Percentiles rank a stretch among this genome's conserved stretches.
phyloP scores from a whole-genome alignment of 208 protist genomes.

The Wallacemonas rigidus region DNA sequence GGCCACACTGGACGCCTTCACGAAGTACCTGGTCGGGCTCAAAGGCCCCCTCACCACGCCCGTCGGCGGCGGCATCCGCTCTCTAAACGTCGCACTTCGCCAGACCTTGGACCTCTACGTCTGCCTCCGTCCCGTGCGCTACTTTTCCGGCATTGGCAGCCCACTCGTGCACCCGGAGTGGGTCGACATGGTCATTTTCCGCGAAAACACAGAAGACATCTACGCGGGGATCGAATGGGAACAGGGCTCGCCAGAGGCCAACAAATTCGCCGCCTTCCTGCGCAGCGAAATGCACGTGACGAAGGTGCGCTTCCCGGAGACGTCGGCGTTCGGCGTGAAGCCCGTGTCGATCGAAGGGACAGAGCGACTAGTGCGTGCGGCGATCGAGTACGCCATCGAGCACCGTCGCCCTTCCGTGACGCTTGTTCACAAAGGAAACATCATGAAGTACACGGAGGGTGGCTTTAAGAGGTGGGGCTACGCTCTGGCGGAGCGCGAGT shows the following conservation, averaged over 20 bases:
- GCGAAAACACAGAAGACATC: slow-evolving; percentile 66
- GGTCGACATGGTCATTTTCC: slow-evolving; percentile 63
- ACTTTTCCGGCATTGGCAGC: slow-evolving; percentile 44
- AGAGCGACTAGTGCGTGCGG: slow-evolving; percentile 51
- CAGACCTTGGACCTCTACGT: slow-evolving; percentile 52
- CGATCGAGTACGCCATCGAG: slow-evolving; percentile 44
- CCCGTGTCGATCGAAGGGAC: slow-evolving; percentile 47
- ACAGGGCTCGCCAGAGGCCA: slow-evolving; percentile 38
- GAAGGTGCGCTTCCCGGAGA: slow-evolving; percentile 42
- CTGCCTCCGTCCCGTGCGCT: slow-evolving; percentile 51
- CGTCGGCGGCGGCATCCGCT: slow-evolving; percentile 53
- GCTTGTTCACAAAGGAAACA: slow-evolving; percentile 64
- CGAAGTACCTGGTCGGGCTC: slow-evolving; percentile 33
- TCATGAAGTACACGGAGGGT: slow-evolving; percentile 65
- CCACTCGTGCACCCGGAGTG: slow-evolving; percentile 46
- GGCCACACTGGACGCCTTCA: slow-evolving; percentile 42
- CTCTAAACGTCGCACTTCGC: slow-evolving; percentile 55
- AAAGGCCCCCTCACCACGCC: slow-evolving; percentile 50
- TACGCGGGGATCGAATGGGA: slow-evolving; percentile 59
- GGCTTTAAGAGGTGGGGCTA: slow-evolving; percentile 58
- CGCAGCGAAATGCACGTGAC: slow-evolving; percentile 38
- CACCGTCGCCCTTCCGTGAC: slow-evolving; percentile 51
- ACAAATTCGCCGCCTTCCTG: slow-evolving; percentile 34
- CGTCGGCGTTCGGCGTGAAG: slow-evolving; percentile 51
- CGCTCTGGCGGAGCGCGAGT: slow-evolving; percentile 43